Percentiles rank a stretch among this genome's conserved stretches.
Evolutionary conservation across 2,329 filamentous ascomycete genomes (phyloP).

Genomic region (Fusarium paranaense): DNA sequence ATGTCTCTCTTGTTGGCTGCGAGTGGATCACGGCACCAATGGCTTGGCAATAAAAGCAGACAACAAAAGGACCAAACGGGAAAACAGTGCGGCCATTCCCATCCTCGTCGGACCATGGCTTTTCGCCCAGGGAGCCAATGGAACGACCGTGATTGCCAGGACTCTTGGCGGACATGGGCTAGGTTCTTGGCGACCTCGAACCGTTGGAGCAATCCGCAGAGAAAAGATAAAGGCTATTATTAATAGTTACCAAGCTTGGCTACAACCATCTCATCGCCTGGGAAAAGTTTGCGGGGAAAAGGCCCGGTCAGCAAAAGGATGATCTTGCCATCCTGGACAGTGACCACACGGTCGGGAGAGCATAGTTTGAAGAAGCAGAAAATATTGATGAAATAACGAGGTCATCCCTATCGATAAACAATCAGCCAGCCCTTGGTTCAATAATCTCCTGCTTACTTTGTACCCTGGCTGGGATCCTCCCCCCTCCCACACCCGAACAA

Average conservation of each 20-base stretch:
- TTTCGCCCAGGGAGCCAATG: constrained; percentile 11
- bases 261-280: constrained; percentile 11
- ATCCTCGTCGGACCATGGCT: not conserved
- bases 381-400: not conserved
- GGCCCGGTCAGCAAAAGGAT: not conserved
- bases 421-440: not conserved
- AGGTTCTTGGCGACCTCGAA: not conserved
- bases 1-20: not conserved
- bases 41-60: constrained; percentile 23
- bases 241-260: not conserved
- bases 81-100: constrained; percentile 21
- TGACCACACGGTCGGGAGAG: not conserved
- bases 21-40: constrained; percentile 4
- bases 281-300: constrained; percentile 26
- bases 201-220: constrained; percentile 3
- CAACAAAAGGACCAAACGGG: constrained; percentile 7
- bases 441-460: not conserved
- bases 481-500: not conserved
- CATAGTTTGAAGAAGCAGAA: not conserved
- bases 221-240: constrained; percentile 9
- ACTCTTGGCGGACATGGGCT: not conserved
- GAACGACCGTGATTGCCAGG: not conserved
- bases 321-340: not conserved
- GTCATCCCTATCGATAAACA: not conserved
- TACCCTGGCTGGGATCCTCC: not conserved